Conservation (phyloP, 306 rosid genomes). For the Sicyos baderoa region DNA sequence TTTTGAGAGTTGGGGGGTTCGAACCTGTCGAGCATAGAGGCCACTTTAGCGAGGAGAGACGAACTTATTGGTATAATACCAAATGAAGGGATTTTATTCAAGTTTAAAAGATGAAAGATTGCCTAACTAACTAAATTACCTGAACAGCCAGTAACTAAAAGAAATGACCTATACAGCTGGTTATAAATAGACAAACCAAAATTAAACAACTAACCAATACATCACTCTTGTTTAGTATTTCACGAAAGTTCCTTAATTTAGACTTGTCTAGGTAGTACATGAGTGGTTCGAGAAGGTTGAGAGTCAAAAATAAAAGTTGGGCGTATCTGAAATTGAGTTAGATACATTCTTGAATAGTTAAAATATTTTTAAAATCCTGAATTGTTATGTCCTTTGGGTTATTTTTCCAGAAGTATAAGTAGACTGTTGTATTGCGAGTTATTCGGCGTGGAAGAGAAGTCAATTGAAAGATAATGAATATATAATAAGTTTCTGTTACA, state of each 20-base stretch:
- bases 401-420: background rate
- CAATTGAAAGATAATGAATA: background rate
- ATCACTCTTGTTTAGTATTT: background rate
- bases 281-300: background rate
- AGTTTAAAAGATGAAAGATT: too few relatives aligned
- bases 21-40: too few relatives aligned
- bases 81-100: too few relatives aligned
- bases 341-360: too few relatives aligned
- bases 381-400: background rate
- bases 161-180: too few relatives aligned
- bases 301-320: too few relatives aligned
- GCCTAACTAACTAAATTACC: too few relatives aligned
- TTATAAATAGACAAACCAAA: too few relatives aligned
- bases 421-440: background rate
- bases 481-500: background rate
- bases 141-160: too few relatives aligned
- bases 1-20: too few relatives aligned
- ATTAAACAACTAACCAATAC: too few relatives aligned
- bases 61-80: background rate
- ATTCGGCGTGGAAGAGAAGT: constrained; percentile 1
- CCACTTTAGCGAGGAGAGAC: background rate
- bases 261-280: background rate
- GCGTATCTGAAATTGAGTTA: too few relatives aligned
- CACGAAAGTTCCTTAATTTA: background rate
- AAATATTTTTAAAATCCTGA: background rate